Evolutionary conservation across 75 land plant genomes (phyloP).

Genomic region (Adiantum capillusveneris): DNA sequence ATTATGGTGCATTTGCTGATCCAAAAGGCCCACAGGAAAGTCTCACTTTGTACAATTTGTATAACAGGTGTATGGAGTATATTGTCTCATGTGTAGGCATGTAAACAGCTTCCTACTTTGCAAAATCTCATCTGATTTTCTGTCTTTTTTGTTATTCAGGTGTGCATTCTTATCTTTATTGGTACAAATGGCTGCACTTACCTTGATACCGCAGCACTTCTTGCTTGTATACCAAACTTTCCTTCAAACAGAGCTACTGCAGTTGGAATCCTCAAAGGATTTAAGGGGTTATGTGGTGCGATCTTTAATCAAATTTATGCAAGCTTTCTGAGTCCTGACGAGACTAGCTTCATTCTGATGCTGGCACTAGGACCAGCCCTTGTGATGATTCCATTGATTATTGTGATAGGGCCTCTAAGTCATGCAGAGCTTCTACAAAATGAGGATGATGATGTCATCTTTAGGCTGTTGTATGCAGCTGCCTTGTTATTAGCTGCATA

Average conservation of each 20-base stretch:
- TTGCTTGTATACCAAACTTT: neutral
- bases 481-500: constrained; percentile 32
- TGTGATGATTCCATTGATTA: constrained; percentile 29
- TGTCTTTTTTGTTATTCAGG: neutral
- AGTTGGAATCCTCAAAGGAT: constrained; percentile 5
- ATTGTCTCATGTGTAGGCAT: neutral
- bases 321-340: neutral
- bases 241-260: neutral
- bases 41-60: no score
- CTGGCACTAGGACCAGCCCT: constrained; percentile 1
- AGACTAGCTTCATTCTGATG: neutral
- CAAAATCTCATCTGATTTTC: neutral
- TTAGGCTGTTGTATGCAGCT: constrained; percentile 31
- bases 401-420: constrained; percentile 25
- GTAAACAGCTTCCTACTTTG: neutral
- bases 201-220: neutral
- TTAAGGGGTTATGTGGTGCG: neutral
- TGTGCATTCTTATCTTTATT: neutral
- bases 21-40: no score
- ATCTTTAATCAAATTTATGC: no score
- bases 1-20: no score
- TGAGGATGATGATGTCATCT: constrained; percentile 7
- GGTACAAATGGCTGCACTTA: constrained; percentile 1
- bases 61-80: neutral
- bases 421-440: neutral